phyloP scores from a whole-genome alignment of 2,329 filamentous ascomycete genomes.

The Periconia digitata region DNA sequence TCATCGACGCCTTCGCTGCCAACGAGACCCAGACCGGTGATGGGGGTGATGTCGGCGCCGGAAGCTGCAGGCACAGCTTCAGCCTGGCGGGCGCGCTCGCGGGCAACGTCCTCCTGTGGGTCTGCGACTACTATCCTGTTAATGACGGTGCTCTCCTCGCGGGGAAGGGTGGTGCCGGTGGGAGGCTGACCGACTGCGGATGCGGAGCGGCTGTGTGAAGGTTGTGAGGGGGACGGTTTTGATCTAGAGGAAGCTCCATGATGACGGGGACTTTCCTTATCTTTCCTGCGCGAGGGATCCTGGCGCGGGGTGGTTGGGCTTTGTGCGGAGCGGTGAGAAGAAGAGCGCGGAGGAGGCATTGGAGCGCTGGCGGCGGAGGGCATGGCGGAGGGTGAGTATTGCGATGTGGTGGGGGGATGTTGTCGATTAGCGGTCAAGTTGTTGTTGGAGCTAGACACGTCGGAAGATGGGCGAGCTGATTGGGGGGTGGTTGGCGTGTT shows the following conservation, averaged over 20 bases:
- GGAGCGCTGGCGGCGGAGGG: conserved; percentile 60
- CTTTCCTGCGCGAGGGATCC: conserved; percentile 47
- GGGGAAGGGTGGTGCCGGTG: conserved; percentile 58
- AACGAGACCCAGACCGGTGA: conserved; percentile 52
- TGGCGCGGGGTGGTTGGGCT: conserved; percentile 31
- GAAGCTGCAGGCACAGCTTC: conserved; percentile 55
- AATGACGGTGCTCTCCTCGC: conserved; percentile 78
- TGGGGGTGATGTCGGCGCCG: conserved; percentile 48
- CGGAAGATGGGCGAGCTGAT: conserved; percentile 34
- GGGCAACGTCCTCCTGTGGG: conserved; percentile 70
- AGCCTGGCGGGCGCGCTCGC: conserved; percentile 69
- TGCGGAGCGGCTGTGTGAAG: conserved; percentile 48
- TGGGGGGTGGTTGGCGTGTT: conserved; percentile 41
- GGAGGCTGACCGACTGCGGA: conserved; percentile 57
- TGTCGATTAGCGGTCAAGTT: conserved; percentile 45
- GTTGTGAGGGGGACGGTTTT: conserved; percentile 40
- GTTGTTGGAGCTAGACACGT: conserved; percentile 33
- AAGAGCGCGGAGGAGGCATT: conserved; percentile 75
- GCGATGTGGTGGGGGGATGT: conserved; percentile 45
- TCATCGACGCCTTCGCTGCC: conserved; percentile 55
- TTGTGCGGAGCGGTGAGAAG: conserved; percentile 62
- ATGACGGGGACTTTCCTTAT: conserved; percentile 48
- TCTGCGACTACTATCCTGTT: conserved; percentile 76
- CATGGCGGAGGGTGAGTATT: conserved; percentile 47
- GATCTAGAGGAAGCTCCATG: conserved; percentile 30